Base-by-base conservation (phyloP, 805 yeast species). In the Naumovozyma baii region DNA sequence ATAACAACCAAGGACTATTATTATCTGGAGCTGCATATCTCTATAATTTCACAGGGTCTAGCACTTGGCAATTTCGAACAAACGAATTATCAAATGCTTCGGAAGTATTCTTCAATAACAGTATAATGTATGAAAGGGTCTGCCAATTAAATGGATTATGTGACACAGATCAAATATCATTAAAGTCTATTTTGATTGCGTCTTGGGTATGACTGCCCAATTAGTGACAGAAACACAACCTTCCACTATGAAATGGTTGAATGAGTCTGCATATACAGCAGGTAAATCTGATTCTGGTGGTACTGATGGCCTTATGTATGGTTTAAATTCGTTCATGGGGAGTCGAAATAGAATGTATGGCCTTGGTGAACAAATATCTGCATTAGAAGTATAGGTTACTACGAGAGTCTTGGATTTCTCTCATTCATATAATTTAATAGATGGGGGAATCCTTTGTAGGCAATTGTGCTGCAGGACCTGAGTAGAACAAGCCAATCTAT, bases 211-310 rank as follows among this genome's bases (percentile, higher is more conserved):
- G 39, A 79, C 94, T 1, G 77, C 88, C 0, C 69, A 74, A 34
- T 61, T 88, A 59, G 79, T 74, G 1, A 94, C 94, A 3, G 63
- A 62, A 45, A 49, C 65, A 2, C 48, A 60, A 44, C 46, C 47
- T 22, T 41, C 49, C 9, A 58, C 63, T 32, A 59, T 61, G 41
- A 49, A 45, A n/a, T 57, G 62, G 48, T 40, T 72, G 13, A 57
- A 62, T 16, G 53, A 61, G 20, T 75, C 83, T 4, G 83, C 85
- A 1, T 39, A 41, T 10, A 94, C 78, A 10, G 94, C 94, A 4
- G 88, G 94, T 1, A 63, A 66, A 45, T 74, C 90, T 0, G 88
- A 96, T 62, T 67, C 80, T 1, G 96, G 96, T 45, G 96, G 96
- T 50, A 42, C 63, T 4, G 96, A 87, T 57, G 84, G 84, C 13